Evolutionary conservation across 257 asterid species (phyloP).

Genomic region (Sherardia arvensis): DNA sequence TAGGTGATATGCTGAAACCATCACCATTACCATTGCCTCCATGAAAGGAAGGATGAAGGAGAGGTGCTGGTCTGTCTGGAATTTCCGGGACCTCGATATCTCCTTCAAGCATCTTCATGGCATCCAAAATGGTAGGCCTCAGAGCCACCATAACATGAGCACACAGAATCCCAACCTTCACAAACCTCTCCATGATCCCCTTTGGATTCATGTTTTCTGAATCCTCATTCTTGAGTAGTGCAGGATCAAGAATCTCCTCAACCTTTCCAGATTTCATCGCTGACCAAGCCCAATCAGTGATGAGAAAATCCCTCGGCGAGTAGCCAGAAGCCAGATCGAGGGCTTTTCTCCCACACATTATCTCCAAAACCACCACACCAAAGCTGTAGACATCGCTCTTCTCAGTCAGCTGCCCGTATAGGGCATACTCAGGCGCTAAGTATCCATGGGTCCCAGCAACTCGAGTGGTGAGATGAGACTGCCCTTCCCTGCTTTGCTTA

Average conservation of each 20-base stretch:
- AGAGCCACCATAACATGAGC: constrained; percentile 95
- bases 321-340: constrained; percentile 49
- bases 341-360: constrained; percentile 89
- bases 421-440: constrained; percentile 87
- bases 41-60: constrained; percentile 52
- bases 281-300: constrained; percentile 95
- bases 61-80: constrained; percentile 74
- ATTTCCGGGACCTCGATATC: constrained; percentile 69
- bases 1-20: constrained; percentile 50
- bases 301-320: constrained; percentile 40
- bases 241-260: constrained; percentile 45
- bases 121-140: constrained; percentile 77
- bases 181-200: constrained; percentile 68
- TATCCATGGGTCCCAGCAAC: constrained; percentile 96
- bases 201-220: constrained; percentile 43
- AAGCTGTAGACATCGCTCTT: constrained; percentile 91
- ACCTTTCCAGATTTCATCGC: constrained; percentile 52
- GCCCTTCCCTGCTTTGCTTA: constrained; percentile 61
- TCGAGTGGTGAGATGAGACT: constrained; percentile 80
- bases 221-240: constrained; percentile 35
- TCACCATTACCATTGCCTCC: constrained; percentile 21
- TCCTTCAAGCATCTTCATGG: constrained; percentile 84
- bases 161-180: constrained; percentile 67
- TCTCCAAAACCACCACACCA: constrained; percentile 81
- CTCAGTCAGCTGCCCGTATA: constrained; percentile 81